Evolutionary conservation across 306 rosid species (phyloP), one percentile per base, ranked within the genome.

Genomic region (Chamaecrista fasciculata): DNA sequence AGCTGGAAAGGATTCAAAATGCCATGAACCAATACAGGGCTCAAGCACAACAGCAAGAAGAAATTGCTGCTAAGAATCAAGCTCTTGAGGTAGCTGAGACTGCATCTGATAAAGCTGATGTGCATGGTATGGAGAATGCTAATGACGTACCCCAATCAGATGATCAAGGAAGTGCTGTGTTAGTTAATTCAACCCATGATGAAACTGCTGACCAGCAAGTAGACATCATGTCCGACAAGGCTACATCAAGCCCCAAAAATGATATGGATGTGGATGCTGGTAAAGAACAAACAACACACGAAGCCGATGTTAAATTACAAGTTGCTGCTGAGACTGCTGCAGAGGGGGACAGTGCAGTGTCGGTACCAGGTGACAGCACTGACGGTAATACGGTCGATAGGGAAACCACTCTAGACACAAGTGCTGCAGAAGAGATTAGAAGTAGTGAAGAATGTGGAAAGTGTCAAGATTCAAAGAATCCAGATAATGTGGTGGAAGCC

Each of bases 41-140:
- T 19, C 73, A 78, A 58, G 87, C 86, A 50, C 81, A 79, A 62
- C 77, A 69, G 73, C 73, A 83, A 74, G 85, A 79, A 81, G 89
- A 83, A 39, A 72, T 69, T 11, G 90, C 76, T 33, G 91, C 79
- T 2, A 73, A 48, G 37, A 83, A 80, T 62, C 70, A 7, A 39
- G 80, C 77, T 50, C 69, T 47, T 18, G 85, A 82, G 82, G 25
- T 49, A 69, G 74, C 74, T 11, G 82, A 81, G 68, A 73, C 76
- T 37, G 79, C 74, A 52, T 72, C 78, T 71, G 52, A 79, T 65
- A 73, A 60, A 49, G 59, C 71, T 3, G 55, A 33, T 43, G 77
- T 4, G 28, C 79, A 65, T 72, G 74, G 57, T 28, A 51, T 64
- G 31, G 89, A 47, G 42, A 59, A 77, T 68, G 21, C 31, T 29